Evolutionary conservation across 176 grass and related monocot genomes (phyloP).

Genomic region (Oryza coarctata): DNA sequence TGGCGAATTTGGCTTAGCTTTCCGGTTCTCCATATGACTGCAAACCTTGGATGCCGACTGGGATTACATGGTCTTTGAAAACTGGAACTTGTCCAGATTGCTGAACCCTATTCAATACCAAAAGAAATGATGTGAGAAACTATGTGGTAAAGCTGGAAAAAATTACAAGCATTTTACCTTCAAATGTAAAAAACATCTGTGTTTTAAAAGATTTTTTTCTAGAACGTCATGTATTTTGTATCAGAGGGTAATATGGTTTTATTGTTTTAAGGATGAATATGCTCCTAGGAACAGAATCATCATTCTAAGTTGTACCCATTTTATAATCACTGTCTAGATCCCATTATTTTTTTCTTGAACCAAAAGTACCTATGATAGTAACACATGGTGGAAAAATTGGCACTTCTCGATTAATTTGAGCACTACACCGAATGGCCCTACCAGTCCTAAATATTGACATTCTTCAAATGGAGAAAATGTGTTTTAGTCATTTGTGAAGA

Average conservation of each 20-base stretch:
- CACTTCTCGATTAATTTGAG: neutral
- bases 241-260: neutral
- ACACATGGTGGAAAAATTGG: neutral
- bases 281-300: neutral
- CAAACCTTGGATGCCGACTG: neutral
- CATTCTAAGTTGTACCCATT: neutral
- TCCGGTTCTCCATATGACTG: neutral
- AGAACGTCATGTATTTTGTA: constrained; percentile 11
- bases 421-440: neutral
- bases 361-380: no score
- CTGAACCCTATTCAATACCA: neutral
- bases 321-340: neutral
- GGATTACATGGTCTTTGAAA: no score
- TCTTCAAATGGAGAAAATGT: neutral
- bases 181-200: neutral
- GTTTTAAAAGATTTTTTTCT: neutral
- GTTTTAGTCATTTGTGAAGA: neutral
- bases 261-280: neutral
- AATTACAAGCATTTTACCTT: neutral
- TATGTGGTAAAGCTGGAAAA: neutral
- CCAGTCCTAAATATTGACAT: neutral
- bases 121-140: neutral
- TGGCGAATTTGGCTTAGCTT: neutral
- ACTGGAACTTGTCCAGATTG: neutral
- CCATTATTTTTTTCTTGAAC: no score